These are phyloP conservation scores for Acidomyces sp. DNA, from an alignment of 495 filamentous ascomycete species.

Conservation along the genomic window DNA sequence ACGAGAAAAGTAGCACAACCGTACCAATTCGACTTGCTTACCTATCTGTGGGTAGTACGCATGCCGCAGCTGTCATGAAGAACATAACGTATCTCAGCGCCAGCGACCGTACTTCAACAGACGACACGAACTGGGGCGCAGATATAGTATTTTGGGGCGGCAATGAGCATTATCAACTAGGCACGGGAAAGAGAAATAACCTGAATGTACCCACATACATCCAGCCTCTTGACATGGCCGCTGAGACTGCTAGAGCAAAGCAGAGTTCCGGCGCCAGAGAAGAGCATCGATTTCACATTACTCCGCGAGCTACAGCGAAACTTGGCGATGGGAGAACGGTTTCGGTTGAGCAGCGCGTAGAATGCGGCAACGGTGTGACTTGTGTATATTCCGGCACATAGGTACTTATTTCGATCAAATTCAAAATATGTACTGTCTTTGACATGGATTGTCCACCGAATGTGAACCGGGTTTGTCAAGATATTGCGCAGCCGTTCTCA, in stretches of 20 bases:
- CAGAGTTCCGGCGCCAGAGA: slow-evolving; percentile 37
- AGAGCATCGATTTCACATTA: slow-evolving; percentile 67
- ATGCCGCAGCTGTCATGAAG: slow-evolving; percentile 66
- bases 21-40: slow-evolving; percentile 63
- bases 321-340: slow-evolving; percentile 50
- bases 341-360: slow-evolving; percentile 73
- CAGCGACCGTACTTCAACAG: slow-evolving; percentile 33
- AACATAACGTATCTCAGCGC: slow-evolving; percentile 56
- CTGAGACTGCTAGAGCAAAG: slow-evolving; percentile 36
- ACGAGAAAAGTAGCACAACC: slow-evolving; percentile 52
- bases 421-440: too few relatives aligned
- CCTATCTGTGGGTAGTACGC: slow-evolving; percentile 62
- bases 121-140: slow-evolving; percentile 67
- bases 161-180: slow-evolving; percentile 86
- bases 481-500: too few relatives aligned
- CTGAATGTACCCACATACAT: slow-evolving; percentile 60
- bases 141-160: slow-evolving; percentile 89
- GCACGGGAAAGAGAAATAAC: slow-evolving; percentile 81
- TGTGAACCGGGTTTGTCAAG: too few relatives aligned
- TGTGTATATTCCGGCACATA: slow-evolving; percentile 53
- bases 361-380: slow-evolving; percentile 73
- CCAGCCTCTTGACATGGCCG: slow-evolving; percentile 47
- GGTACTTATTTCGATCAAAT: neutral
- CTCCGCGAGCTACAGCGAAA: slow-evolving; percentile 57
- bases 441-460: too few relatives aligned